A percentile compares a stretch with the other conserved stretches of the same genome.
phyloP scores from a whole-genome alignment of 2,329 filamentous ascomycete species.

The Chrysosporium queenslandicum region DNA sequence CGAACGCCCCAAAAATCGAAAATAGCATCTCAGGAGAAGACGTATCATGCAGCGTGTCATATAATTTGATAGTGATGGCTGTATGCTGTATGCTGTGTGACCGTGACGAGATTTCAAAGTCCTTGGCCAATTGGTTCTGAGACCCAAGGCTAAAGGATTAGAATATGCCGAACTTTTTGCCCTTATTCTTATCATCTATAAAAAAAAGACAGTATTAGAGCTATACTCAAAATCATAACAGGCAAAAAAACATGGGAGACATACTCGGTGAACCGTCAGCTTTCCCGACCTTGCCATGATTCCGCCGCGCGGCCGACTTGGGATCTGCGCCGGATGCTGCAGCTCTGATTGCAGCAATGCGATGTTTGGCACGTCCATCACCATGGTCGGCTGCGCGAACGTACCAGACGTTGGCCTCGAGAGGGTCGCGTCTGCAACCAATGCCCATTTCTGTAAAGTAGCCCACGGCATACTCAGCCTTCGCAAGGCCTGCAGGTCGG shows the following conservation, averaged over 20 bases:
- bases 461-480: slow-evolving; percentile 86
- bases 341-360: slow-evolving; percentile 74
- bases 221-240: not conserved
- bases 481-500: slow-evolving; percentile 36
- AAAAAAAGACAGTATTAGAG: not conserved
- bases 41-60: not conserved
- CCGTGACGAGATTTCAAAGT: not conserved
- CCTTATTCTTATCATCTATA: slow-evolving; percentile 17
- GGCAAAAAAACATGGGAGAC: not conserved
- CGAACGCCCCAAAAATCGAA: not conserved
- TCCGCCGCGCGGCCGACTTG: slow-evolving; percentile 13
- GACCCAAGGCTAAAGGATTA: slow-evolving; percentile 10
- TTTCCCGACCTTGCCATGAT: slow-evolving; percentile 18
- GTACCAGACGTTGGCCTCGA: slow-evolving; percentile 98
- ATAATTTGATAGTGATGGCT: not conserved
- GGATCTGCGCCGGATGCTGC: slow-evolving; percentile 54
- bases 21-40: not conserved
- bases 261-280: slow-evolving; percentile 9
- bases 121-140: not conserved
- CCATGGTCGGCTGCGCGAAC: slow-evolving; percentile 88
- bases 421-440: slow-evolving; percentile 82
- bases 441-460: slow-evolving; percentile 99
- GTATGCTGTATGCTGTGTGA: slow-evolving; percentile 3
- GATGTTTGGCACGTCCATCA: slow-evolving; percentile 78
- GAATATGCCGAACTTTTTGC: slow-evolving; percentile 22